Base-by-base conservation (phyloP, 1,139 yeast genomes). In the Groenewaldozyma auringiensis region DNA sequence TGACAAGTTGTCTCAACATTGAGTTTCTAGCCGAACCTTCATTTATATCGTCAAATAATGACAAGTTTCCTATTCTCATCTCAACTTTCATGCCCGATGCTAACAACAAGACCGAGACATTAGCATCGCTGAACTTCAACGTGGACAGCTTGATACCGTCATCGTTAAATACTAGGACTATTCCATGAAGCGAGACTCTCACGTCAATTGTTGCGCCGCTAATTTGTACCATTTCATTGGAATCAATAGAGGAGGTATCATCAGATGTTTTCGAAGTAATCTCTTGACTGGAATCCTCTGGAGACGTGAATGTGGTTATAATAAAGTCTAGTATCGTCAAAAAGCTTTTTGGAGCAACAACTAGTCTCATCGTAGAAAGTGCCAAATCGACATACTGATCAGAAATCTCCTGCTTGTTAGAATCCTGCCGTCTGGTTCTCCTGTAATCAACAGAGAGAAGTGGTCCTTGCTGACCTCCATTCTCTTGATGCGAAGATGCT, bases 141-240 rank as follows among this genome's bases (percentile, higher is more conserved):
- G 96, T 87, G 0, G 96, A 95, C 41, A 94, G 64, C 53, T 84
- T 82, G 39, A 81, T 71, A 2, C 92, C 83, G 51, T 87, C 95
- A 57, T 92, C 97, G 60, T 86, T 85, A 41, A 94, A 68, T 3
- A 85, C 78, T 49, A 87, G 61, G 21, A 82, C 78, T 14, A 92
- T 77, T 58, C 95, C 82, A 47, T 81, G 87, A 59, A 92, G 69
- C 41, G 75, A 75, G 17, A 92, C 72, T 38, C 75, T 72, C 37
- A 89, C 81, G 47, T 80, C 79, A 39, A 87, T 82, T 55, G 78
- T 82, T 51, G 83, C 86, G 0, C 94, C 92, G 0, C 86, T 32
- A 33, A 45, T 33, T 25, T 36, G 35, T 2, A 37, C 16, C 4
- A 45, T 21, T 3, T 31, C 17, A n/a, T 18, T 37, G 8, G 37